phyloP scores from a whole-genome alignment of 148 eudicot species.

The Persicaria tinctoria region DNA sequence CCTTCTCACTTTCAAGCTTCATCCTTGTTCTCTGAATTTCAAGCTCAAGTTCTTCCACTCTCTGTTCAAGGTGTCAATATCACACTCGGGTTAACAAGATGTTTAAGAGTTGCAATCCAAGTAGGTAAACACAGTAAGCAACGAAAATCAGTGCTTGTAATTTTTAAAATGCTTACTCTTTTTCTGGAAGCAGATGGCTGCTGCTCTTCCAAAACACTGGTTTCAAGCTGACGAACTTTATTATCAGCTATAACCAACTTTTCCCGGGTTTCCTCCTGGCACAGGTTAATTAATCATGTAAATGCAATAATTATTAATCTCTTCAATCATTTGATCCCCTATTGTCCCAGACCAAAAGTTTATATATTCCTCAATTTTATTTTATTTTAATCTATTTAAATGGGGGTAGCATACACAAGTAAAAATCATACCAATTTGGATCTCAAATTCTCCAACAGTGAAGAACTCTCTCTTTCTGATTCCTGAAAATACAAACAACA shows the following conservation, averaged over 20 bases:
- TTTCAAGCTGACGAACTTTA: constrained; percentile 75
- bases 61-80: constrained; percentile 26
- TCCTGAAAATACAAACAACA: constrained; percentile 41
- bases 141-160: background rate
- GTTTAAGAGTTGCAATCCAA: background rate
- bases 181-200: constrained; percentile 35
- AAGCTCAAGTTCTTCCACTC: constrained; percentile 66
- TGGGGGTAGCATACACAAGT: background rate
- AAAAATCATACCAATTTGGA: constrained; percentile 62
- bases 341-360: background rate
- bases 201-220: constrained; percentile 55
- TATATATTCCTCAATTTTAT: background rate
- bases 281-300: constrained; percentile 1
- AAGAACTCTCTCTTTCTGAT: constrained; percentile 68
- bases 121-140: constrained; percentile 3
- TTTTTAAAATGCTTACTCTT: constrained; percentile 30
- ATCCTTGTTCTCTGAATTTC: constrained; percentile 50
- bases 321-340: background rate
- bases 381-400: background rate
- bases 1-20: constrained; percentile 91
- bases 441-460: constrained; percentile 65
- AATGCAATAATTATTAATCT: background rate
- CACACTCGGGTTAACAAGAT: background rate
- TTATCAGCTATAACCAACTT: constrained; percentile 72
- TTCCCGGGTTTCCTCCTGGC: constrained; percentile 83